These are phyloP conservation scores for Spiromastix sp. DNA, from an alignment of 2,329 filamentous ascomycete genomes.

Conservation along the genomic window DNA sequence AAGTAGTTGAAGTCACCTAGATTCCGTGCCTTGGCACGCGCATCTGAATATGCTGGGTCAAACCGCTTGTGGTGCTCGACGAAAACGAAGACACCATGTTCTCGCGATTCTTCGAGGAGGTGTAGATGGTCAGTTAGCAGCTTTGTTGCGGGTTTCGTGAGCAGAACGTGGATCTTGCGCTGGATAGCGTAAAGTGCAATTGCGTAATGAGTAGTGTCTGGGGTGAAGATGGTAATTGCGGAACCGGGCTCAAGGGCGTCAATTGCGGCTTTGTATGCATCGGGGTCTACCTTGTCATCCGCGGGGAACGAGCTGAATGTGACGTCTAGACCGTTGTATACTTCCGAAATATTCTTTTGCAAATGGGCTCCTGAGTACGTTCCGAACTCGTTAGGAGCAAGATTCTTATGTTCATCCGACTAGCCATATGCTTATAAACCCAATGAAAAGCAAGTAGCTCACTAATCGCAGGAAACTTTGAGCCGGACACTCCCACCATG, in stretches of 20 bases:
- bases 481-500: constrained; percentile 84
- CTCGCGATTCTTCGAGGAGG: constrained; percentile 60
- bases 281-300: constrained; percentile 60
- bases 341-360: constrained; percentile 73
- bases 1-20: constrained; percentile 98
- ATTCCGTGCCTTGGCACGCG: constrained; percentile 61
- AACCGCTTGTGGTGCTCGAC: constrained; percentile 96
- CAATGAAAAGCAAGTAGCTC: constrained; percentile 24
- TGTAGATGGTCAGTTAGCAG: constrained; percentile 67
- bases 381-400: constrained; percentile 3
- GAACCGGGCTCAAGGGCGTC: constrained; percentile 71
- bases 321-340: constrained; percentile 81
- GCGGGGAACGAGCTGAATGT: constrained; percentile 75
- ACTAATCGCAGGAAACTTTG: constrained; percentile 88
- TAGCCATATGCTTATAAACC: neutral
- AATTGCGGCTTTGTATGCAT: constrained; percentile 82
- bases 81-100: constrained; percentile 77
- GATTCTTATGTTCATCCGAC: too few relatives aligned
- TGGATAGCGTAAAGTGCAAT: constrained; percentile 90
- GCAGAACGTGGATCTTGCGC: constrained; percentile 75
- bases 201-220: constrained; percentile 83
- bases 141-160: constrained; percentile 92
- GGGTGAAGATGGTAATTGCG: constrained; percentile 92
- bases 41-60: constrained; percentile 87
- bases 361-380: constrained; percentile 66